Conservation (phyloP, 495 filamentous ascomycete species). For the Baudoinia panamericana region DNA sequence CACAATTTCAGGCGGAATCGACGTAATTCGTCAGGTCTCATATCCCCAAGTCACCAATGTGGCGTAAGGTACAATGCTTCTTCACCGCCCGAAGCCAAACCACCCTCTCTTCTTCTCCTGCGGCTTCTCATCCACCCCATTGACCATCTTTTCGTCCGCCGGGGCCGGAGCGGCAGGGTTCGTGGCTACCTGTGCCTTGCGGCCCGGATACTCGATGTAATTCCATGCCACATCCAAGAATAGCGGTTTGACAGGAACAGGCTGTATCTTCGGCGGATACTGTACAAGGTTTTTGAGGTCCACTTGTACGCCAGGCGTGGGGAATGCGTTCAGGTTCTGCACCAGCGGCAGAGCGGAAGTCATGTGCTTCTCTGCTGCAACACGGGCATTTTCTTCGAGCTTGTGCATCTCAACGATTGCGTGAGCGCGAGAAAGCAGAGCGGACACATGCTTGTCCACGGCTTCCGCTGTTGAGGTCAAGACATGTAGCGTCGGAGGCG, state of each 20-base stretch:
- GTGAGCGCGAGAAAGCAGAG: constrained; percentile 60
- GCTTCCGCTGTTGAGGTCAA: constrained; percentile 40
- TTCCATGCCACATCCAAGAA: constrained; percentile 98
- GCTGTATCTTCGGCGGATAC: constrained; percentile 70
- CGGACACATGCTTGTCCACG: constrained; percentile 47
- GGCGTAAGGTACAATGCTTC: no score
- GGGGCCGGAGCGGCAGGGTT: constrained; percentile 20
- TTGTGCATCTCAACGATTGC: constrained; percentile 71
- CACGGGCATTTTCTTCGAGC: constrained; percentile 32
- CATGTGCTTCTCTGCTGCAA: constrained; percentile 22
- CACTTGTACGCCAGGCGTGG: constrained; percentile 40
- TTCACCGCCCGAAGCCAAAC: constrained; percentile 77
- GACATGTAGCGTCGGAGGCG: constrained; percentile 48
- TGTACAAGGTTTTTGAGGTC: constrained; percentile 69
- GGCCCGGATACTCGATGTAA: constrained; percentile 85
- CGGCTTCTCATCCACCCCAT: constrained; percentile 26
- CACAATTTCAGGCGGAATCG: no score
- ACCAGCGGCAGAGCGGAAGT: constrained; percentile 42
- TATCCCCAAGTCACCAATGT: no score
- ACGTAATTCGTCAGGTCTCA: no score
- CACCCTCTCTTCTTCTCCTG: constrained; percentile 52
- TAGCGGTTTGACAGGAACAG: constrained; percentile 84
- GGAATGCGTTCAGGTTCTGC: constrained; percentile 62
- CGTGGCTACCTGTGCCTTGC: constrained; percentile 17
- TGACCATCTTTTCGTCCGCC: constrained; percentile 14